phyloP scores from a whole-genome alignment of 1,284 basidiomycete genomes.

The Blastosporella zonata region DNA sequence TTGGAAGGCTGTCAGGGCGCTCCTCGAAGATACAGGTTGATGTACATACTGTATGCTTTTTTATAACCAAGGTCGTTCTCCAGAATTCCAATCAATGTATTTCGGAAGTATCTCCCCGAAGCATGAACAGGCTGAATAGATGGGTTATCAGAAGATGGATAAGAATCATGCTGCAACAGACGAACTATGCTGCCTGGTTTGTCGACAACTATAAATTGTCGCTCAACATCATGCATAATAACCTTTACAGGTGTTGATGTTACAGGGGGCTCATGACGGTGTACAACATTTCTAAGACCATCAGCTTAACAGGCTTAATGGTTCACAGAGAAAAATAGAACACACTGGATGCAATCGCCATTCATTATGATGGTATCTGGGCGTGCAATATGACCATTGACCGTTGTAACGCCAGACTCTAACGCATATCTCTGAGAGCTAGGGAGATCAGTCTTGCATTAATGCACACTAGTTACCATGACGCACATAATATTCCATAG shows the following conservation, averaged over 20 bases:
- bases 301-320: neutral
- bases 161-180: slow-evolving; percentile 30
- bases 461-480: neutral
- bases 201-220: slow-evolving; percentile 88
- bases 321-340: slow-evolving; percentile 15
- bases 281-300: slow-evolving; percentile 78
- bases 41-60: slow-evolving; percentile 76
- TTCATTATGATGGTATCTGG: slow-evolving; percentile 82
- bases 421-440: slow-evolving; percentile 76
- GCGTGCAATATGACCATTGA: slow-evolving; percentile 83
- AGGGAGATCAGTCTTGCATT: slow-evolving; percentile 7
- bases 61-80: slow-evolving; percentile 81
- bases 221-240: slow-evolving; percentile 72
- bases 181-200: slow-evolving; percentile 92
- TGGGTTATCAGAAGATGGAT: slow-evolving; percentile 7
- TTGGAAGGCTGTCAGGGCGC: slow-evolving; percentile 30
- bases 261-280: slow-evolving; percentile 95
- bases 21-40: neutral
- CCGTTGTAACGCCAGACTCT: slow-evolving; percentile 90
- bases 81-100: slow-evolving; percentile 87
- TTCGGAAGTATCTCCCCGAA: slow-evolving; percentile 83
- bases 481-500: slow-evolving; percentile 90
- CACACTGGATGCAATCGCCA: slow-evolving; percentile 89
- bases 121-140: slow-evolving; percentile 80
- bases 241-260: slow-evolving; percentile 85